These are phyloP conservation scores for Aspergillus arachidicola DNA, from an alignment of 2,329 filamentous ascomycete genomes.

Conservation along the genomic window DNA sequence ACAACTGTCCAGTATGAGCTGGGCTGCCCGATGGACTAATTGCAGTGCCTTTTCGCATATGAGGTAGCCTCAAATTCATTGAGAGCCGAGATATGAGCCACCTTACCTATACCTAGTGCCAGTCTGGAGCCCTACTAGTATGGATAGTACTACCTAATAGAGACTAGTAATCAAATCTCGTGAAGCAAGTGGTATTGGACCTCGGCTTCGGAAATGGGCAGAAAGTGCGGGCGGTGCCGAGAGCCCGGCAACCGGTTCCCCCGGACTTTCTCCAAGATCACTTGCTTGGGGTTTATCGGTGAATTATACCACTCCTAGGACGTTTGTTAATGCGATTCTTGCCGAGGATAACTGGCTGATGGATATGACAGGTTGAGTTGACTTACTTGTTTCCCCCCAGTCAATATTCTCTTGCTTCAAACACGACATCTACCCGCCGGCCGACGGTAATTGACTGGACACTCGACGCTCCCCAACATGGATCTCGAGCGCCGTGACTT, in stretches of 20 bases:
- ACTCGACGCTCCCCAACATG: constrained; percentile 37
- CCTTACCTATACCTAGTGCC: neutral
- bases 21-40: neutral
- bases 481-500: constrained; percentile 44
- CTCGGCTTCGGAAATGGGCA: constrained; percentile 40
- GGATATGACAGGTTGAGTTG: constrained; percentile 10
- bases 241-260: constrained; percentile 25
- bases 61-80: neutral
- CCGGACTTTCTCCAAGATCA: constrained; percentile 32
- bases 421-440: constrained; percentile 10
- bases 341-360: neutral
- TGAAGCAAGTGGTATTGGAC: constrained; percentile 27
- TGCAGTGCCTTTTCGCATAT: neutral
- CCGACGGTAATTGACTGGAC: constrained; percentile 25
- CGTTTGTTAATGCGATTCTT: neutral
- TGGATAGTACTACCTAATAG: neutral
- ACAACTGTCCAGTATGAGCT: neutral
- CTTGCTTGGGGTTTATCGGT: constrained; percentile 5
- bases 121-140: too few relatives aligned
- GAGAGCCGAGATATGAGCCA: neutral
- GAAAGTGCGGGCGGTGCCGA: constrained; percentile 36
- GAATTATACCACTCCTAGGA: constrained; percentile 6
- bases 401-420: constrained; percentile 14
- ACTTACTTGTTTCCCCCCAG: neutral
- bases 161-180: constrained; percentile 14